Base-by-base conservation (phyloP, 352 stramenopile species). In the Phytophthora hybrid region DNA sequence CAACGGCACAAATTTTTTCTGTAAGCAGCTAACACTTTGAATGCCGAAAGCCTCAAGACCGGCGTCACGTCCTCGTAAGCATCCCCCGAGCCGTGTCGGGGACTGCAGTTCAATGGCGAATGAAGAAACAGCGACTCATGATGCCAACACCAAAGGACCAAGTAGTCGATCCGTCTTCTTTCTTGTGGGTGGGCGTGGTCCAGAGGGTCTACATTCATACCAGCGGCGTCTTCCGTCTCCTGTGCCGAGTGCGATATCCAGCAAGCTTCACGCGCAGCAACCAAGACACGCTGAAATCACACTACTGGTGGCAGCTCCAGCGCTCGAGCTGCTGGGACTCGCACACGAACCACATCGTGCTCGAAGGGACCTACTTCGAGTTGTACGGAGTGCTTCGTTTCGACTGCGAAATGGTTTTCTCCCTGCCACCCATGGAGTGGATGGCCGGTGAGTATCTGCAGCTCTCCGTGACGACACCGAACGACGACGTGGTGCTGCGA, bases 401-500 rank as follows among this genome's bases (percentile, higher is more conserved):
- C n/a, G 23, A 26, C 16, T 23, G 39, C 6, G 60, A 80, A 11
- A 10, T 80, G 8, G 55, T 71, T 44, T 82, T 78, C 41, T 67
- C 71, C 5, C 49, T 76, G 29, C 66, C 72, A 41, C 18, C 60
- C 26, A 69, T 69, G 49, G 59, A 80, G 14, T 80, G 72, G 64
- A 67, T 80, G 37, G 57, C 63, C 18, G 73, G 76, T 16, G 67
- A 82, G 49, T 76, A 74, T 16, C 26, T 79, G 14, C 70, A 77
- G 34, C 46, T 77, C 47, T 66, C 58, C 19, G 58, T 62, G 52
- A 56, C 47, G 18, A 49, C 59, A 66, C n/a, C 29, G 34, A 68
- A 34, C 44, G 46, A 62, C 23, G 57, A 74, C 10, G 19, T 64
- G 37, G 29, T 23, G 0, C 46, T 80, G 34, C 52, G 13, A 14